Percentiles rank a stretch among this genome's conserved stretches.
phyloP scores from a whole-genome alignment of 2,329 filamentous ascomycete species.

The Orbilia ellipsospora region DNA sequence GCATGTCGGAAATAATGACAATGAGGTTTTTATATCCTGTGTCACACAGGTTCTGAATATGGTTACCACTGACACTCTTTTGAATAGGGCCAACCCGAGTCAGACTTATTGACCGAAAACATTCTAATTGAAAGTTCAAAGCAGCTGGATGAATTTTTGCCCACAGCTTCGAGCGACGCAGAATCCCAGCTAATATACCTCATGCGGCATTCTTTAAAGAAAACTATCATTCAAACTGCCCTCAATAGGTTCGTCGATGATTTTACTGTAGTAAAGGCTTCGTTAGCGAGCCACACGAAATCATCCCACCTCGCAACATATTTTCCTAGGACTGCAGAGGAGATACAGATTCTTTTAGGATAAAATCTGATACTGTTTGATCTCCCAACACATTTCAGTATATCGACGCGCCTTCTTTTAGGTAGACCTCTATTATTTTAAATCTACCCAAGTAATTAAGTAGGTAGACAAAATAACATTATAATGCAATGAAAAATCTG shows the following conservation, averaged over 20 bases:
- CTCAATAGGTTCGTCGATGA: slow-evolving; percentile 85
- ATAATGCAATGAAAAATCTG: too few species aligned
- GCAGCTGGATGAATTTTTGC: slow-evolving; percentile 86
- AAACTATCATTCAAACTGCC: slow-evolving; percentile 82
- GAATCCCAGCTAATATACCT: slow-evolving; percentile 81
- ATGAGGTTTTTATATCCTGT: too few species aligned
- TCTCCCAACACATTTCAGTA: not conserved
- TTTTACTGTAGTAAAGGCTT: slow-evolving; percentile 77
- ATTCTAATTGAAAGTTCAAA: slow-evolving; percentile 76
- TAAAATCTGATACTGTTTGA: not conserved
- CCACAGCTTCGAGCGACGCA: slow-evolving; percentile 91
- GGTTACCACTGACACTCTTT: too few species aligned
- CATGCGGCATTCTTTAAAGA: slow-evolving; percentile 76
- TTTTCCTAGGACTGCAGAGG: slow-evolving; percentile 72
- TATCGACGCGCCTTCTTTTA: not conserved
- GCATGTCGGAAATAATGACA: too few species aligned
- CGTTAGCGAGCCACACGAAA: slow-evolving; percentile 64
- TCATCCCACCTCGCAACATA: slow-evolving; percentile 59
- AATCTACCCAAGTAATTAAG: too few species aligned
- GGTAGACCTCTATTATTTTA: too few species aligned
- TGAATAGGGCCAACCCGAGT: too few species aligned
- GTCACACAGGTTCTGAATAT: too few species aligned
- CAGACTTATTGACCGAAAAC: slow-evolving; percentile 66
- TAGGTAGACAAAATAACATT: too few species aligned
- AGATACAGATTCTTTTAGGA: slow-evolving; percentile 70